Conservation (phyloP, 2,329 filamentous ascomycete species). For the Colletotrichum liriopes region DNA sequence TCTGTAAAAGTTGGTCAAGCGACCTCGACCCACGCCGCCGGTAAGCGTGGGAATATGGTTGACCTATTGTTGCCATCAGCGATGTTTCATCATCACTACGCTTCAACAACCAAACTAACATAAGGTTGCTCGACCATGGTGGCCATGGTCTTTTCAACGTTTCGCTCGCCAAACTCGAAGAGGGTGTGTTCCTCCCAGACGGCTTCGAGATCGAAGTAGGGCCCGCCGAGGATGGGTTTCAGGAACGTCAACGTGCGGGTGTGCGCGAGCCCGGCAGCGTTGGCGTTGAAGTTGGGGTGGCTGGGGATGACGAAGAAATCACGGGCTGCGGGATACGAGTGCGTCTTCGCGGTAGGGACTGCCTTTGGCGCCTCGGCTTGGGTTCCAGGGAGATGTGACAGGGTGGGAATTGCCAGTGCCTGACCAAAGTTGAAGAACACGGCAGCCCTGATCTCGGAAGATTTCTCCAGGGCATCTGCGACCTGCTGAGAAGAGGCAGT, state of each 20-base stretch:
- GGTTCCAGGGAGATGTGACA: conserved; percentile 23
- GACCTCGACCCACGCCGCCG: conserved; percentile 77
- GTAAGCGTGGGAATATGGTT: conserved; percentile 60
- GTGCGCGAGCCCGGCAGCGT: conserved; percentile 74
- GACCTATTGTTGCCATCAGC: conserved; percentile 21
- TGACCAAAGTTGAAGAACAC: conserved; percentile 36
- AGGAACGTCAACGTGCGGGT: conserved; percentile 77
- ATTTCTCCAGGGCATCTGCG: conserved; percentile 4
- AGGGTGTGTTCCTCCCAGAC: conserved; percentile 86
- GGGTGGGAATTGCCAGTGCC: conserved; percentile 25
- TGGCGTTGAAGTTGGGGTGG: conserved; percentile 65
- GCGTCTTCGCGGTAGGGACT: conserved; percentile 45
- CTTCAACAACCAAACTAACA: conserved; percentile 62
- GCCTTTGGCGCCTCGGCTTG: background rate
- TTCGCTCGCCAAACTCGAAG: conserved; percentile 79
- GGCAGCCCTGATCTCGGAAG: conserved; percentile 31
- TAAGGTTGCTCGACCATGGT: conserved; percentile 87
- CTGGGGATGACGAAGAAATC: conserved; percentile 65
- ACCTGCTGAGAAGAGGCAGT: background rate
- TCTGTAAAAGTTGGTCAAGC: conserved; percentile 78
- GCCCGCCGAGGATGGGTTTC: conserved; percentile 74
- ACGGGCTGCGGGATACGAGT: conserved; percentile 57
- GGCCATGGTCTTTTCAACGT: conserved; percentile 82
- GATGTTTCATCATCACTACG: too few species aligned
- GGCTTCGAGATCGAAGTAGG: conserved; percentile 80